Conservation (phyloP, 2,329 filamentous ascomycete species). For the Botrytis deweyae region DNA sequence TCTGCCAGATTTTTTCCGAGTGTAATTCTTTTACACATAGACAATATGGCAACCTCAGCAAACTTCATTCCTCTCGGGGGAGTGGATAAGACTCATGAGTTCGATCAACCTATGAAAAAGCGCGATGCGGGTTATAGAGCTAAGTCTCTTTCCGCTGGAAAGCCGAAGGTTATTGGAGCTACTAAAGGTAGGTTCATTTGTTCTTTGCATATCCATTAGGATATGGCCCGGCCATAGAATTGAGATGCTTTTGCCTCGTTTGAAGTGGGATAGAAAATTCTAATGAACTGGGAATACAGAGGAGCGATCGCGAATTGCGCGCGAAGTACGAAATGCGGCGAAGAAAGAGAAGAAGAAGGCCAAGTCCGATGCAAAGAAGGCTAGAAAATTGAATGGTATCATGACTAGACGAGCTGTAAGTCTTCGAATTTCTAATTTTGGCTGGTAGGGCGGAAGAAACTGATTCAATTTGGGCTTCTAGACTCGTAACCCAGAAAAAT, state of each 20-base stretch:
- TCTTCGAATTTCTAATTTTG: background rate
- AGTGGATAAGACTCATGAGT: slow-evolving; percentile 3
- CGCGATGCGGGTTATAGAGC: slow-evolving; percentile 12
- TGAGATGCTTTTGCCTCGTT: background rate
- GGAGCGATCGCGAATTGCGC: slow-evolving; percentile 32
- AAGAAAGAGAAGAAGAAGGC: slow-evolving; percentile 36
- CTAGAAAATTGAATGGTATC: slow-evolving; percentile 32
- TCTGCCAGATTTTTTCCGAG: background rate
- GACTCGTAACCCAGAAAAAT: slow-evolving; percentile 41
- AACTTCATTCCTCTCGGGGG: slow-evolving; percentile 25
- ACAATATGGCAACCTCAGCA: slow-evolving; percentile 22
- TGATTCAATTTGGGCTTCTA: slow-evolving; percentile 20
- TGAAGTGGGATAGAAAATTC: background rate
- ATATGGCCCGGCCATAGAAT: background rate
- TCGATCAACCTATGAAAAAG: slow-evolving; percentile 16
- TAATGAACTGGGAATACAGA: slow-evolving; percentile 22
- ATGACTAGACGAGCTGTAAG: slow-evolving; percentile 31
- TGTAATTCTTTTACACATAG: background rate
- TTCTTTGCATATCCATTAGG: background rate
- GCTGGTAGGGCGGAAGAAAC: background rate
- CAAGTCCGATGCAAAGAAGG: slow-evolving; percentile 35
- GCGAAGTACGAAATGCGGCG: slow-evolving; percentile 27
- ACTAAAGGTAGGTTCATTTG: slow-evolving; percentile 23
- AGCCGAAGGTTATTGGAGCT: slow-evolving; percentile 17
- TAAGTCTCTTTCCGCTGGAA: background rate